Base-by-base conservation (phyloP, 176 grass and related monocot species). In the Oryza officinalis region DNA sequence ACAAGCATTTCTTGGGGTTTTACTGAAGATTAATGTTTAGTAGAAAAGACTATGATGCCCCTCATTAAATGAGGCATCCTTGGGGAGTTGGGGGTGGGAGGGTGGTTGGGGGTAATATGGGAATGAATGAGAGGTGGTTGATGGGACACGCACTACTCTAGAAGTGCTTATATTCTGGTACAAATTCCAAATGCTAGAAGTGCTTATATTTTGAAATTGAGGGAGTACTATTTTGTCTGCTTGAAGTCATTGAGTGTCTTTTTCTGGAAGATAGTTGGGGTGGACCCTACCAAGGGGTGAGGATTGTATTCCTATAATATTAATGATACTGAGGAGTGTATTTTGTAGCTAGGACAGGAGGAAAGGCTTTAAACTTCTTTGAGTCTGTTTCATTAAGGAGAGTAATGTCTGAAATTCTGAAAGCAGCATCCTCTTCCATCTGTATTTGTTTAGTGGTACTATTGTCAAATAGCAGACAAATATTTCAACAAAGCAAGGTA, bases 191-290 rank as follows among this genome's bases (percentile, higher is more conserved):
- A 41, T 41, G 40, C 40, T 41, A 41, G 40, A 41, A 41, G 40
- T 41, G 40, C 40, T 41, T 41, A 41, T 10, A 41, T 41, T 41
- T 41, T 41, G 8, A 10, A 41, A 41, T 7, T 11, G 10, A 41
- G 40, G 10, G 40, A 47, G 13, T 47, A 79, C 47, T 80, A 67
- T 79, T 57, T 11, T 71, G 30, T 77, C 57, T 81, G 52, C 83
- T 85, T 89, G 41, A 9, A 69, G 50, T 63, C 9, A 49, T 18
- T 50, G 8, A 15, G 46, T 54, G 5, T 57, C 18, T 22, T 57
- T 20, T 57, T 57, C 50, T 22, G 15, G 50, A 57, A 57, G 7
- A 22, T 57, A 57, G 18, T 57, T 57, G 18, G 49, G 50, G 50
- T 57, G 50, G 5, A 20, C 50, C 18, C 18, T 57, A 22, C 50